Evolutionary conservation across 2,329 filamentous ascomycete genomes (phyloP), one percentile per base, ranked within the genome.

Genomic region (Bipolaris zeicola): DNA sequence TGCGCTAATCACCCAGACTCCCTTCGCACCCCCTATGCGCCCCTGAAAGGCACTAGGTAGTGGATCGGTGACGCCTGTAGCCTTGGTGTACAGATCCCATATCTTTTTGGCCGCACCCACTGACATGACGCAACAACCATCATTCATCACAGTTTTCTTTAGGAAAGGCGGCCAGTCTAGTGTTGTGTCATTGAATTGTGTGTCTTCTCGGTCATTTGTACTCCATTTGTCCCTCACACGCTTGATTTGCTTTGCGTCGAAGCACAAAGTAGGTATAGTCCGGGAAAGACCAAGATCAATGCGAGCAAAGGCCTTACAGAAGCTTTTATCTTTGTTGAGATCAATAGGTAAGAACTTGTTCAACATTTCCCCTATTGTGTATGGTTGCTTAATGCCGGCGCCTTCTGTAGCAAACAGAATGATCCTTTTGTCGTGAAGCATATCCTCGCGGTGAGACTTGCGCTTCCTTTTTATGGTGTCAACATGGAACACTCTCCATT

Each of bases 1-100:
- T 0, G 80, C 77, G 61, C 89, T 86, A 5, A 88, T 73, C 44
- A 89, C 81, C 90, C 89, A 93, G 62, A 93, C 80, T 0, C 90
- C 91, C 71, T 94, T 94, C 0, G 88, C 88, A 16, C 88, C 85
- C 8, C 86, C 88, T 34, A 93, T 83, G 0, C 91, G 83, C 1
- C 80, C 89, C 71, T 94, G 90, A 0, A 84, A 87, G 0, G 82
- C 87, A 33, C 84, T 84, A 0, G 89, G 89, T 84, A 57, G 90
- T 79, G 11, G 89, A 80, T n/a, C 81, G 85, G 72, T 91, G 0
- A 82, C 85, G 13, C 83, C 83, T 0, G 88, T 72, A 0, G 70
- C 63, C 0, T 88, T 73, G 0, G 82, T 82, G 7, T 89, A 78
- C 0, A 60, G 58, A 0, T 79, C 68, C 24, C 82, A 80, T 5